These are phyloP conservation scores for Yamagishiella unicocca DNA, from an alignment of 139 green algal species.

Conservation along the genomic window DNA sequence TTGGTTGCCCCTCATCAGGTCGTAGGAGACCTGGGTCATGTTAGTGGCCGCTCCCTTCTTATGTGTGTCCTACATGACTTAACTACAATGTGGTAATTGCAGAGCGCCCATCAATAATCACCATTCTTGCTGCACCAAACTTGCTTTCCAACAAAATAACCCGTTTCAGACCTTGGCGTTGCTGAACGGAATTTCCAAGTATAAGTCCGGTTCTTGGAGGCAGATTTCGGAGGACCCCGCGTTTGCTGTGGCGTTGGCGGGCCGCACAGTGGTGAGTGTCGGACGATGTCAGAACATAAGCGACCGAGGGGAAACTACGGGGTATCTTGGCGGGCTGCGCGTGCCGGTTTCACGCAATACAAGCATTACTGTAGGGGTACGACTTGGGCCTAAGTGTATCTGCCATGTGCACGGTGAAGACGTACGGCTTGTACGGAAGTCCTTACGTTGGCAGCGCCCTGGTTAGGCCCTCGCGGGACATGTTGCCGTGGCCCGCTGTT, in stretches of 20 bases:
- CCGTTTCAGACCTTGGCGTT: not conserved
- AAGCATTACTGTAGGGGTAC: too few species aligned
- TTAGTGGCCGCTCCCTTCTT: not conserved
- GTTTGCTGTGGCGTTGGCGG: not conserved
- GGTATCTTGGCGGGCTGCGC: too few species aligned
- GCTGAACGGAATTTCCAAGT: not conserved
- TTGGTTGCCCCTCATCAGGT: not conserved
- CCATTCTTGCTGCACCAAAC: not conserved
- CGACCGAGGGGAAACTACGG: too few species aligned
- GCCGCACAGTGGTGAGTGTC: not conserved
- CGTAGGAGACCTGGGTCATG: too few species aligned
- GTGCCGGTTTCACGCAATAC: too few species aligned
- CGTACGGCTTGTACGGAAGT: not conserved
- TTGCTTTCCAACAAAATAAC: too few species aligned
- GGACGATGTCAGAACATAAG: too few species aligned
- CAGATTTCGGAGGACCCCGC: not conserved
- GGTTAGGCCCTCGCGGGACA: not conserved
- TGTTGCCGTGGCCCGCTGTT: not conserved
- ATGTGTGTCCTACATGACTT: not conserved
- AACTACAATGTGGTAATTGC: not conserved
- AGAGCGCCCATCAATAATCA: not conserved
- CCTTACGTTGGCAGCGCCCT: not conserved
- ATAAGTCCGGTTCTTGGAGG: not conserved
- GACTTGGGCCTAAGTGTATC: too few species aligned
- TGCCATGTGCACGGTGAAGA: too few species aligned